Evolutionary conservation across 2,329 filamentous ascomycete species (phyloP), one percentile per base, ranked within the genome.

Genomic region (Septoria linicola): DNA sequence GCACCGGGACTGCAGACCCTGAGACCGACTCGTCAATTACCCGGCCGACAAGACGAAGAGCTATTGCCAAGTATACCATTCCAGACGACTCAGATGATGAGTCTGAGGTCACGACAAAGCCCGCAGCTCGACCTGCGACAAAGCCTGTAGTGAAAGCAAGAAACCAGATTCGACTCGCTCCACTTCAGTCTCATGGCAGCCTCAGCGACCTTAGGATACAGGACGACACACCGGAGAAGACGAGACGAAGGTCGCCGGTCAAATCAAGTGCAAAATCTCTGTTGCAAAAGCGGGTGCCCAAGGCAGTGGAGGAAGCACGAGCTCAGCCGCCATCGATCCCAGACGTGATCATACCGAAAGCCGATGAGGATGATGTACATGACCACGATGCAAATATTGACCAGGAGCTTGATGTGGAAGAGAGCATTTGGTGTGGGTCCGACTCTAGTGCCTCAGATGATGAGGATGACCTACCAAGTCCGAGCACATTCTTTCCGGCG

Each of bases 401-500:
- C 6, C 51, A 54, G 1, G 61, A 61, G 23, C 45, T 53, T 6
- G 65, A 69, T 34, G 41, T 65, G 3, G 66, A 70, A 41, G 64
- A 68, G 53, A 69, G 67, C 57, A 60, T 69, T 10, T 66, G 62
- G 62, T 67, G 66, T 41, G 66, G 62, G 10, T 64, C 63, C 20
- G 51, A 49, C 16, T 55, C 60, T 20, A 51, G 57, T n/a, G 49
- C 40, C 3, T 56, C 56, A 14, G 45, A 49, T 5, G 66, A 60
- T 21, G 62, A 63, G 1, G 59, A 60, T 8, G 62, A 63, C 10
- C 50, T 67, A 8, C 63, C 62, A 1, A 64, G 62, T 50, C 59
- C 59, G 2, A 55, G 60, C 32, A 62, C 62, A 36, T 53, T 64
- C 37, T 59, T 64, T 19, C 53, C 49, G 7, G 34, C 55, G 19